Conservation (phyloP, 225 moss, liverwort and hornwort genomes). For the Polytrichum formosum region DNA sequence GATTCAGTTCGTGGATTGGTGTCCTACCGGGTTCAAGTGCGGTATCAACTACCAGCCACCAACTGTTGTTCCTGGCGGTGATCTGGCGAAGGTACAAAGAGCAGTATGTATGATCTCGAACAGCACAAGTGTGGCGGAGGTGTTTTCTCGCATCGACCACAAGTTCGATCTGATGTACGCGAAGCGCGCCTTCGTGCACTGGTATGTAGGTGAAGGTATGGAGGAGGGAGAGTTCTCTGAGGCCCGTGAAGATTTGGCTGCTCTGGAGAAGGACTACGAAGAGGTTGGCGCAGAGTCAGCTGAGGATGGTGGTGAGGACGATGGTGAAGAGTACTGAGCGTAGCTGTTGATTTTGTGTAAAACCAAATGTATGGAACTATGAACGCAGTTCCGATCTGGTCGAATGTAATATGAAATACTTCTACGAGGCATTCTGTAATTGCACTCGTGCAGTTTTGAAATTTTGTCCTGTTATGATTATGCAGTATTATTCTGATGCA, state of each 20-base stretch:
- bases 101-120: conserved; percentile 10
- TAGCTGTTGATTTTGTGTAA: background rate
- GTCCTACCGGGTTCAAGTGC: conserved; percentile 10
- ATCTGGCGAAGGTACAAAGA: conserved; percentile 12
- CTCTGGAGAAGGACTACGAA: conserved; percentile 10
- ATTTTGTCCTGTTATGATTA: no score
- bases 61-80: conserved; percentile 9
- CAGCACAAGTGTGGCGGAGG: conserved; percentile 9
- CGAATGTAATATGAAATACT: no score
- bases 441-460: no score
- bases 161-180: conserved; percentile 12
- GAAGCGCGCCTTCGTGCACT: conserved; percentile 12
- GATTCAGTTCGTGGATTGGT: conserved; percentile 13
- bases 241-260: conserved; percentile 13
- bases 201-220: conserved; percentile 15
- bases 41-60: conserved; percentile 11
- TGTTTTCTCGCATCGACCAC: conserved; percentile 10
- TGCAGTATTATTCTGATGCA: no score
- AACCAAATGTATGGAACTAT: no score
- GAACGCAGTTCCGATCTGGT: no score
- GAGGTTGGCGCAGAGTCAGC: conserved; percentile 11
- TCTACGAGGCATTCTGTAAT: no score
- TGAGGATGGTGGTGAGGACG: conserved; percentile 40
- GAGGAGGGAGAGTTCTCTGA: conserved; percentile 14
- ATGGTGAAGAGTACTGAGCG: conserved; percentile 43